Evolutionary conservation across 1,284 basidiomycete genomes (phyloP).

Genomic region (Sporisorium exsertum): DNA sequence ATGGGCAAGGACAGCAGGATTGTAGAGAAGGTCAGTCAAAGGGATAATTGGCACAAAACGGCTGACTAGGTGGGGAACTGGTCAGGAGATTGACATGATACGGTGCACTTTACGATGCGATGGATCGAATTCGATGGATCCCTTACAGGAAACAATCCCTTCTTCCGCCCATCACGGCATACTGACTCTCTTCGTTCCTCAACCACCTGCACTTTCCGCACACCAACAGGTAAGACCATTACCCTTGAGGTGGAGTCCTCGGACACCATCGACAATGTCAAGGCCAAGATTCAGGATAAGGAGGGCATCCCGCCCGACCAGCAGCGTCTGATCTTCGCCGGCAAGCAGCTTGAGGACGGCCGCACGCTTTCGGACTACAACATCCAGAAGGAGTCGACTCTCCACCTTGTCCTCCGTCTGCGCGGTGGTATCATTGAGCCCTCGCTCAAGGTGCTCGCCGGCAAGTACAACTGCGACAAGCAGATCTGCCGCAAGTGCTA

Average conservation of each 20-base stretch:
- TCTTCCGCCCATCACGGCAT: not conserved
- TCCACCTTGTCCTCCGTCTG: slow-evolving; percentile 67
- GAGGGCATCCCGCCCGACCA: slow-evolving; percentile 90
- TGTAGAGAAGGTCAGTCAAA: too few species aligned
- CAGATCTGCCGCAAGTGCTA: slow-evolving; percentile 99
- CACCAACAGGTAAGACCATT: slow-evolving; percentile 68
- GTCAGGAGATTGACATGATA: too few species aligned
- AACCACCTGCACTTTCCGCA: not conserved
- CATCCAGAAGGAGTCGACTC: slow-evolving; percentile 77
- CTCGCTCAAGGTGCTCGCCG: slow-evolving; percentile 80
- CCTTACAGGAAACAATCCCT: not conserved
- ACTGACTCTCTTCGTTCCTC: slow-evolving; percentile 15
- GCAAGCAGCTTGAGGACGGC: slow-evolving; percentile 85
- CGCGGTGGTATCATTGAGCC: slow-evolving; percentile 69
- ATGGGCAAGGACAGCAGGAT: too few species aligned
- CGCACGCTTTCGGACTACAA: slow-evolving; percentile 76
- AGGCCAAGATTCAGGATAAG: slow-evolving; percentile 73
- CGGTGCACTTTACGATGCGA: slow-evolving; percentile 6
- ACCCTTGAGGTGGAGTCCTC: slow-evolving; percentile 70
- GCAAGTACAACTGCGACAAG: slow-evolving; percentile 75
- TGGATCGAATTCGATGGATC: slow-evolving; percentile 16
- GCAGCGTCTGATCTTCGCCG: slow-evolving; percentile 97
- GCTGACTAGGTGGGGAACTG: too few species aligned
- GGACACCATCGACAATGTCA: slow-evolving; percentile 70
- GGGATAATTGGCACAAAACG: too few species aligned